A percentile compares a stretch with the other conserved stretches of the same genome.
These are phyloP conservation scores for Fusarium circinatum DNA, from an alignment of 2,329 filamentous ascomycete genomes.

Conservation along the genomic window DNA sequence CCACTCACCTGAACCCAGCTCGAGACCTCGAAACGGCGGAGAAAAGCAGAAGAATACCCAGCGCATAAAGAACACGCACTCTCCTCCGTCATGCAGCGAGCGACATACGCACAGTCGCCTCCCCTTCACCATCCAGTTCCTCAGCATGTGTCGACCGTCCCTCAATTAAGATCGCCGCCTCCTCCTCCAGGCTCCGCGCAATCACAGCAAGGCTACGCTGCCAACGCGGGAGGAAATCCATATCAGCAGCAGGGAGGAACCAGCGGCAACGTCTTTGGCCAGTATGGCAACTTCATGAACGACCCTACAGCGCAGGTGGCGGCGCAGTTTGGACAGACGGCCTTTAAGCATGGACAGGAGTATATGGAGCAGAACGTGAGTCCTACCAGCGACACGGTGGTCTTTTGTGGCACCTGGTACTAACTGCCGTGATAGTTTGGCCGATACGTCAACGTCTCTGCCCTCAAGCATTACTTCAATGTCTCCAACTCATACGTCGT, in stretches of 20 bases:
- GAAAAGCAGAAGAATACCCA: neutral
- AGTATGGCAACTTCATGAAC: conserved; percentile 93
- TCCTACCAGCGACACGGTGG: conserved; percentile 7
- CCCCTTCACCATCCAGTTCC: conserved; percentile 97
- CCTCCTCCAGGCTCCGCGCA: conserved; percentile 79
- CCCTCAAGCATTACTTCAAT: conserved; percentile 99
- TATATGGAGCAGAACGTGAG: conserved; percentile 95
- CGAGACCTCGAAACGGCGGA: neutral
- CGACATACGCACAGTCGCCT: conserved; percentile 86
- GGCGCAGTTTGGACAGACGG: conserved; percentile 91
- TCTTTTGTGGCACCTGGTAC: conserved; percentile 1
- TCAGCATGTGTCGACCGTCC: conserved; percentile 97
- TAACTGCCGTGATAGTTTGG: conserved; percentile 56
- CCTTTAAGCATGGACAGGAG: conserved; percentile 90
- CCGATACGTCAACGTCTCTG: conserved; percentile 88
- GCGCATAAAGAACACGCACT: neutral
- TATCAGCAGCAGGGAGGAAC: conserved; percentile 73
- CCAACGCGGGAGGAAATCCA: conserved; percentile 76
- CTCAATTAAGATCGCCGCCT: conserved; percentile 93
- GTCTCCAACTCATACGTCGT: conserved; percentile 97
- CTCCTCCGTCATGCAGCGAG: conserved; percentile 79
- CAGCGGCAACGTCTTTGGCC: conserved; percentile 68
- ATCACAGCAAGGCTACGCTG: conserved; percentile 71
- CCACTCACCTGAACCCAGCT: conserved; percentile 15
- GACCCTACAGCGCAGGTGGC: conserved; percentile 96